Base-by-base conservation (phyloP, 495 filamentous ascomycete genomes). In the Cercophora sp. region DNA sequence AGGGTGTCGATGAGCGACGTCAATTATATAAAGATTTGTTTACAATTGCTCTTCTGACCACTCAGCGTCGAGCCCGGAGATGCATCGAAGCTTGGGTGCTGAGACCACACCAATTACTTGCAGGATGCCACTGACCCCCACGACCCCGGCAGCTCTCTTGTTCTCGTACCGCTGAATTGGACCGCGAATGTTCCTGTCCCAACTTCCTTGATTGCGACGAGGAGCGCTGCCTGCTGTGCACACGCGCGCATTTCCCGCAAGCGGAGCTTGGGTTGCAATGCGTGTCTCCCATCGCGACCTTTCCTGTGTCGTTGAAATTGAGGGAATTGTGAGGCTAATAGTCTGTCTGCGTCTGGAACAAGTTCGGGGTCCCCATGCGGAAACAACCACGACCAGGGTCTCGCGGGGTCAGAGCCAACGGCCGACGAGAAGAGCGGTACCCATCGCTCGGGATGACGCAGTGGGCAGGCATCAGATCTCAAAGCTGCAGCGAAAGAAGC, bases 11-110 rank as follows among this genome's bases (percentile, higher is more conserved):
- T 43, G 29, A 43, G 11, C 22, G 40, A 23, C 25, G n/a, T 6
- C 8, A 18, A 43, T 43, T 43, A 43, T 43, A 43, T 43, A 43
- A 43, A 18, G n/a, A 43, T 43, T 43, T 43, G 40, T 43, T 43
- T 43, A 43, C 40, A 32, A 32, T 32, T 32, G 8, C 13, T 32
- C 29, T 32, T n/a, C n/a, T n/a, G n/a, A n/a, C n/a, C n/a, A n/a
- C n/a, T n/a, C n/a, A n/a, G n/a, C n/a, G n/a, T n/a, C n/a, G n/a
- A n/a, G n/a, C n/a, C n/a, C n/a, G n/a, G n/a, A n/a, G n/a, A n/a
- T n/a, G n/a, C n/a, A n/a, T n/a, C n/a, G n/a, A n/a, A n/a, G n/a
- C n/a, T n/a, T n/a, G n/a, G n/a, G n/a, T n/a, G n/a, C n/a, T n/a
- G n/a, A n/a, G n/a, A n/a, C n/a, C n/a, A n/a, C 29, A 32, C 6